Evolutionary conservation across 306 rosid species (phyloP).

Genomic region (Cucurbita maxima): DNA sequence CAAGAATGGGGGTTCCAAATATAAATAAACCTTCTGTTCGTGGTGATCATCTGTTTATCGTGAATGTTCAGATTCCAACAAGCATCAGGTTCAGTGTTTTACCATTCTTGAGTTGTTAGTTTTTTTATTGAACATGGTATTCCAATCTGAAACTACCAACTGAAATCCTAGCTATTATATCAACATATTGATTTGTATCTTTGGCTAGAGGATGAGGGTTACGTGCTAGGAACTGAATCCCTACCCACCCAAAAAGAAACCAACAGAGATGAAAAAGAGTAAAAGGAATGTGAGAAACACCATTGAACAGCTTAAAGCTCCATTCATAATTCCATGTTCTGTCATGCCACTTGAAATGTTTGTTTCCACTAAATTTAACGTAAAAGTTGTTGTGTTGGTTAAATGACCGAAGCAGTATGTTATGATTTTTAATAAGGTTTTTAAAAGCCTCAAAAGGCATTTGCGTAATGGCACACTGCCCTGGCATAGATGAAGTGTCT

Average conservation of each 20-base stretch:
- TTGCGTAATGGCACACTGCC: neutral
- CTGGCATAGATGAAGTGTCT: too few relatives aligned
- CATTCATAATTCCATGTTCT: neutral
- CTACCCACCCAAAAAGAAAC: neutral
- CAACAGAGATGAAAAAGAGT: neutral
- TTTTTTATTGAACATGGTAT: neutral
- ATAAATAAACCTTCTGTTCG: conserved; percentile 61
- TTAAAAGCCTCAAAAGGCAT: neutral
- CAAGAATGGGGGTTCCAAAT: conserved; percentile 65
- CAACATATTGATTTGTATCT: neutral
- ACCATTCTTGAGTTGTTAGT: neutral
- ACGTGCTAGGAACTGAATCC: neutral
- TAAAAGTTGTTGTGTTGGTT: neutral
- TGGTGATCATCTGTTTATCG: conserved; percentile 77
- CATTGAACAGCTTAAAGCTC: neutral
- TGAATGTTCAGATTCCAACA: conserved; percentile 68
- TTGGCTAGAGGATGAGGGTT: neutral
- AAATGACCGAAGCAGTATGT: neutral
- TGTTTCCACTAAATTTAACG: neutral
- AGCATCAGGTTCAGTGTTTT: conserved; percentile 43
- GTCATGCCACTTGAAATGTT: too few relatives aligned
- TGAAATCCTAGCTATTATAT: neutral
- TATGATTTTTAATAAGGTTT: neutral
- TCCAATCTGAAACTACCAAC: neutral
- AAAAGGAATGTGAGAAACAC: neutral